Conservation (phyloP, 345 rosid species). For the Camelina sativa region DNA sequence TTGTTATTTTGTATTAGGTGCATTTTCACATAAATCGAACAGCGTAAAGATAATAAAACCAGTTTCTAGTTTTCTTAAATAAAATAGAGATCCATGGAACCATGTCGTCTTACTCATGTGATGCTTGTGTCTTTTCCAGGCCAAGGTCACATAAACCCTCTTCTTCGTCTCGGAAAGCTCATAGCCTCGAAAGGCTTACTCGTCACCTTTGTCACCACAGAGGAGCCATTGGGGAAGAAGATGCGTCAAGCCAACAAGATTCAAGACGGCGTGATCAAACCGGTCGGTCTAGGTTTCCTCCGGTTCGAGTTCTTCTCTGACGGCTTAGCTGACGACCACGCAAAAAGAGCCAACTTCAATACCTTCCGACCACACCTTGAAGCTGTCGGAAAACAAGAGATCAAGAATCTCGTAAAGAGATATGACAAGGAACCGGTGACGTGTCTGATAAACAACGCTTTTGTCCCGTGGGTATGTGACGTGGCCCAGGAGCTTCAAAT, state of each 20-base stretch:
- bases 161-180: conserved; percentile 67
- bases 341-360: conserved; percentile 48
- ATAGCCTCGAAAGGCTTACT: conserved; percentile 73
- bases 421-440: conserved; percentile 47
- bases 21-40: neutral
- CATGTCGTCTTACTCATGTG: conserved; percentile 49
- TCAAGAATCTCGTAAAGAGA: conserved; percentile 51
- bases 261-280: conserved; percentile 48
- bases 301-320: conserved; percentile 74
- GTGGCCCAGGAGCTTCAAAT: conserved; percentile 65
- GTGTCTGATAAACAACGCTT: conserved; percentile 76
- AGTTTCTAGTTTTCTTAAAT: neutral
- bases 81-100: conserved; percentile 29
- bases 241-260: conserved; percentile 62
- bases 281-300: conserved; percentile 63
- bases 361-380: conserved; percentile 58
- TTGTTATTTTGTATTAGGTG: neutral
- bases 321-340: conserved; percentile 54
- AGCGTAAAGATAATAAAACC: neutral
- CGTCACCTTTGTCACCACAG: conserved; percentile 65
- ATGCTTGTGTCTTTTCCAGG: conserved; percentile 74
- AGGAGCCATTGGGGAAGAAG: conserved; percentile 50
- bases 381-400: conserved; percentile 48
- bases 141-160: conserved; percentile 84
- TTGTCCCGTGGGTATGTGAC: conserved; percentile 78